Evolutionary conservation across 2,329 filamentous ascomycete genomes (phyloP), one percentile per base, ranked within the genome.

Genomic region (Penicillium sp.): DNA sequence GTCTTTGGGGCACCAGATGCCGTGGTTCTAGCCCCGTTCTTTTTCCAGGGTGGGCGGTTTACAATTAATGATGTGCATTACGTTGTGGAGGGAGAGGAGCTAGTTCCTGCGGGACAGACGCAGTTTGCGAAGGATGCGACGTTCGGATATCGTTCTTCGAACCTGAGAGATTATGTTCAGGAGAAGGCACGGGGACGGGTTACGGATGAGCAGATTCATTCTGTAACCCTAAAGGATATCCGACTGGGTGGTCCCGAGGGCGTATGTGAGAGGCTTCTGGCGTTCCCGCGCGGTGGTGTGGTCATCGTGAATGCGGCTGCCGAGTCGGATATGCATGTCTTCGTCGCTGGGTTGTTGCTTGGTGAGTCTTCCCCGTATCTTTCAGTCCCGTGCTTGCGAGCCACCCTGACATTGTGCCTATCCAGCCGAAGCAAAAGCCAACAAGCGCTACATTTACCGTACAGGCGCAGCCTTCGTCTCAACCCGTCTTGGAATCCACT

Each of bases 61-160:
- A 88, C 85, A 0, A 85, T 87, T 15, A 69, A 82, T 30, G 82
- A 88, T 67, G 79, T 87, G 1, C 85, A 88, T 68, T 88, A 87
- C 61, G 85, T 88, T 7, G 79, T 81, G 1, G 84, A 87, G 49
- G 81, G 80, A 0, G 80, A 81, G 0, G 53, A 61, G 0, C 66
- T 85, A 2, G 79, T 85, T 0, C 84, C 85, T 0, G 84, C 85
- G 0, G 82, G 79, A 0, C 74, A 81, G 35, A 87, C 85, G 0
- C 84, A 83, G 0, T 87, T 88, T 61, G 85, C 85, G 0, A 79
- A 79, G 30, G 85, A 88, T 64, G 85, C 84, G 0, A 84, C 84
- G 0, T 88, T 88, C 68, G 85, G 85, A 0, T 87, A 86, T 64
- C 79, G 76, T 60, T 83, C 79, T 56, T 86, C 84, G 0, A 82